Evolutionary conservation across 2,329 filamentous ascomycete species (phyloP), one percentile per base, ranked within the genome.

Genomic region (Colletotrichum caudatum): DNA sequence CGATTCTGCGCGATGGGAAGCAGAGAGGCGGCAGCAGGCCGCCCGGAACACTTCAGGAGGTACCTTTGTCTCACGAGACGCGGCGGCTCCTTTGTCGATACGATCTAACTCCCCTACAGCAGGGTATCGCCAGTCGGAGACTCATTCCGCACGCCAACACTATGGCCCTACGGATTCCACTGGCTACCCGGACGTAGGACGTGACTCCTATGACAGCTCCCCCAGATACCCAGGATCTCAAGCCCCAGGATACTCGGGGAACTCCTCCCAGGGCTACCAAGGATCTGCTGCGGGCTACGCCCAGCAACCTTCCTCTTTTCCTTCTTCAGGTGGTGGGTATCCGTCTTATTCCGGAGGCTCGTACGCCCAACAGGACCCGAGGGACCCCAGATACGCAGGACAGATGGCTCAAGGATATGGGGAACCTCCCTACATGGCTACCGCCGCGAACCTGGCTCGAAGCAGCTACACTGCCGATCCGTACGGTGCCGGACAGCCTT

Each of bases 1-100:
- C 78, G 88, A 90, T 79, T 90, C 88, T 74, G 86, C 87, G 73
- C 85, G 88, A 73, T 90, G 88, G 88, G 88, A 90, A 76, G 85
- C 85, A 79, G 88, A 90, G 81, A 85, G 88, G 78, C 85, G 87
- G 78, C 85, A 85, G 76, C 87, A 86, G 80, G 87, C 83, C 75
- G 84, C 83, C 79, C 85, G 85, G 79, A 86, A 82, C 76, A 82
- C 84, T 78, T 80, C 83, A 80, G 86, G 87, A 89, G 88, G 88
- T 90, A 89, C 84, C 83, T 83, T 81, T 78, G 80, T 83, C 82
- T 87, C 84, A 79, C 85, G 84, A 84, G 84, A 84, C 78, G 80
- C 81, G 79, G 80, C 82, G 78, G 83, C 80, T 79, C 78, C 81
- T 69, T 82, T 81, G 81, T 81, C 82, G 80, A 86, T 84, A 85